phyloP scores from a whole-genome alignment of 495 filamentous ascomycete species.

The Neurospora cerealis region DNA sequence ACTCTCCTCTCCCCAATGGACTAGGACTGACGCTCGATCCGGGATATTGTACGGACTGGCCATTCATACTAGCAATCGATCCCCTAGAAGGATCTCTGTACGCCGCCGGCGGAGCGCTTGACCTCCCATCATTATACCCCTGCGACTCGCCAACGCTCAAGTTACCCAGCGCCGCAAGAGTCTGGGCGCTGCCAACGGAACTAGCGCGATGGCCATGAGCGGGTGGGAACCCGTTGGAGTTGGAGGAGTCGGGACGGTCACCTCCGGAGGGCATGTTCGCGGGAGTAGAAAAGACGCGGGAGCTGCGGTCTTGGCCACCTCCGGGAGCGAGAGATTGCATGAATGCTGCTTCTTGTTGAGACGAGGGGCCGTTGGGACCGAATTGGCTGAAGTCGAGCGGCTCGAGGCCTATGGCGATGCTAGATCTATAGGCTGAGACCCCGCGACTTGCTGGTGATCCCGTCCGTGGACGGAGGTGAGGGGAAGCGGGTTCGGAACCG shows the following conservation, averaged over 20 bases:
- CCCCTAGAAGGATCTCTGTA: neutral
- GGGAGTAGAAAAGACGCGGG: neutral
- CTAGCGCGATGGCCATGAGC: neutral
- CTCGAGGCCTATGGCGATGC: slow-evolving; percentile 38
- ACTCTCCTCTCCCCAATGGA: neutral
- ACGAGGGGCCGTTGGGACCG: neutral
- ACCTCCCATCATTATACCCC: neutral
- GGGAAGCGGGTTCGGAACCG: slow-evolving; percentile 16
- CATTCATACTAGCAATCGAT: neutral
- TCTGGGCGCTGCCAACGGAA: neutral
- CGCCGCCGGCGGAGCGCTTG: neutral
- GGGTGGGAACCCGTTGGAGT: neutral
- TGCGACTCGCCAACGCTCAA: neutral
- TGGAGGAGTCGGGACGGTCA: neutral
- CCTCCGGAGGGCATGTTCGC: neutral
- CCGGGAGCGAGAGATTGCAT: neutral
- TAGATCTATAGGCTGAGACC: slow-evolving; percentile 27
- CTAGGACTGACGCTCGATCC: neutral
- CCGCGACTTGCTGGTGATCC: slow-evolving; percentile 19
- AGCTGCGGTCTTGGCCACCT: neutral
- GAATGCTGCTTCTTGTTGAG: neutral
- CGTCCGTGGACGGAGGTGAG: slow-evolving; percentile 22
- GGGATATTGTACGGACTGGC: neutral
- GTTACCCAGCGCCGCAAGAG: neutral
- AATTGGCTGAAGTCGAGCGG: slow-evolving; percentile 17